These are phyloP conservation scores for Xylariaceae sp. DNA, from an alignment of 2,329 filamentous ascomycete genomes.

Conservation along the genomic window DNA sequence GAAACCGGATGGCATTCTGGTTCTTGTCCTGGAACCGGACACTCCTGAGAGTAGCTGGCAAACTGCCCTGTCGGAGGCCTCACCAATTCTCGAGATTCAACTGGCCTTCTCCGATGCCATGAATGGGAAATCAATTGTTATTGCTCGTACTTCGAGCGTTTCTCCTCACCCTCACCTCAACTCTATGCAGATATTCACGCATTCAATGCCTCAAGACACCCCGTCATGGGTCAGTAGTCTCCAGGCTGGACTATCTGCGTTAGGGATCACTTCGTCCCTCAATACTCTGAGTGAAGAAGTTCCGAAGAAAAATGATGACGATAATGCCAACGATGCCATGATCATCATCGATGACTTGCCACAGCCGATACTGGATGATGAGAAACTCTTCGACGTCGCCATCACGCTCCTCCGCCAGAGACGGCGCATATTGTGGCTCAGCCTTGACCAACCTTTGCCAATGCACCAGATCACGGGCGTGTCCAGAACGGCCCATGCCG, in stretches of 20 bases:
- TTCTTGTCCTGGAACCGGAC: not conserved
- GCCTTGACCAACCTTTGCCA: constrained; percentile 6
- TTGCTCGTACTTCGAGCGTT: not conserved
- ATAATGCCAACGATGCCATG: not conserved
- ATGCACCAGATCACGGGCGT: constrained; percentile 19
- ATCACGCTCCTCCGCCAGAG: constrained; percentile 8
- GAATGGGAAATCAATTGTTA: not conserved
- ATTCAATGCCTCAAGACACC: not conserved
- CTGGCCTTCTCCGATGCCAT: not conserved
- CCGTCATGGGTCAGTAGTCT: not conserved
- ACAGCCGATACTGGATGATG: constrained; percentile 7
- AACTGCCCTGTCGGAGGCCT: not conserved
- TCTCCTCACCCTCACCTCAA: not conserved
- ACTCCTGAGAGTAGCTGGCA: not conserved
- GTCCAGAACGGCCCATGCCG: constrained; percentile 19
- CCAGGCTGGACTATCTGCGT: not conserved
- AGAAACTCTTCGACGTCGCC: constrained; percentile 2
- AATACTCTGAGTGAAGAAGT: no score
- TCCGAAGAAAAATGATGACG: not conserved
- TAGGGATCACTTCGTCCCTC: no score
- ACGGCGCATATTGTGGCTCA: constrained; percentile 13
- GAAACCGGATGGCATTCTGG: not conserved
- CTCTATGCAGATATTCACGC: not conserved
- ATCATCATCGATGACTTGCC: constrained; percentile 9
- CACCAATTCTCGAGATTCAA: not conserved